A percentile compares a stretch with the other conserved stretches of the same genome.
These are phyloP conservation scores for Stemphylium vesicarium DNA, from an alignment of 2,329 filamentous ascomycete genomes.

Conservation along the genomic window DNA sequence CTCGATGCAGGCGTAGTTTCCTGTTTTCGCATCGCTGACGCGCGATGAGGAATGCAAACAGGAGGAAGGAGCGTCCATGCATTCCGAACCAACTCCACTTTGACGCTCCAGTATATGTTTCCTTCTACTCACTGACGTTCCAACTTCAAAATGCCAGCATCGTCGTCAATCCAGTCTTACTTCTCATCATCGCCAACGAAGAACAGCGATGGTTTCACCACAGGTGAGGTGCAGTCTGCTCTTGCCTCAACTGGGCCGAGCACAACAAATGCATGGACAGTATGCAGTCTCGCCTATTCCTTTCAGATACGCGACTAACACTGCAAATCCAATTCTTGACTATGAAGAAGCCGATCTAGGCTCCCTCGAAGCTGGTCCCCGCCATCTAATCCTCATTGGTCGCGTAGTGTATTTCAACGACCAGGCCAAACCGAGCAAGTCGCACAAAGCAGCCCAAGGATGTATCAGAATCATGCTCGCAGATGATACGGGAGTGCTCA, in stretches of 20 bases:
- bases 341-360: conserved; percentile 59
- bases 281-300: neutral
- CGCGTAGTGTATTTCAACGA: conserved; percentile 63
- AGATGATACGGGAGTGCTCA: conserved; percentile 62
- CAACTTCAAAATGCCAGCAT: conserved; percentile 40
- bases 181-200: conserved; percentile 42
- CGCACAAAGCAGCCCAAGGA: conserved; percentile 55
- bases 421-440: conserved; percentile 51
- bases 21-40: neutral
- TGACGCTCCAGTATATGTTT: neutral
- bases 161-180: conserved; percentile 54
- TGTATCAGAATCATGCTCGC: conserved; percentile 63
- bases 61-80: neutral
- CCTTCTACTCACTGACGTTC: neutral
- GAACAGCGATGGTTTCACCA: conserved; percentile 61
- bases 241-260: conserved; percentile 43
- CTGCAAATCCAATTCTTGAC: conserved; percentile 52
- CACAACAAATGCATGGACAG: conserved; percentile 28
- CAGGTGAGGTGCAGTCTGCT: conserved; percentile 52
- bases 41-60: neutral
- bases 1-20: neutral
- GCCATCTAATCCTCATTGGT: conserved; percentile 60
- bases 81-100: neutral
- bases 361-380: conserved; percentile 58
- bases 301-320: conserved; percentile 5